Conservation (phyloP, 2,329 filamentous ascomycete genomes). For the Gnomoniopsis sp. region DNA sequence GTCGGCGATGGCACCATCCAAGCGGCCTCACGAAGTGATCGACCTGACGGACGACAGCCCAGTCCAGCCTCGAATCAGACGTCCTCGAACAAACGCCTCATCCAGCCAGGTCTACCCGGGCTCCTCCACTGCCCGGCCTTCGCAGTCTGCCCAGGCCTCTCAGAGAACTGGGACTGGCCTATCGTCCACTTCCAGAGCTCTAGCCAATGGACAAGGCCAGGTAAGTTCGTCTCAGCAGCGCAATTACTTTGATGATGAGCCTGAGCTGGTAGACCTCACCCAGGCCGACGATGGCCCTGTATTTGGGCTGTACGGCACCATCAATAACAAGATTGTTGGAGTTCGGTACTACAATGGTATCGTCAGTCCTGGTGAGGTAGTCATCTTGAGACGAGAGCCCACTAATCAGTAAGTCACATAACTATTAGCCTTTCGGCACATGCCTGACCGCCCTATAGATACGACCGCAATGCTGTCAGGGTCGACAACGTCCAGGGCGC, state of each 20-base stretch:
- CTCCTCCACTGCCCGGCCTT: background rate
- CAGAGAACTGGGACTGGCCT: background rate
- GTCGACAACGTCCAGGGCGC: constrained; percentile 71
- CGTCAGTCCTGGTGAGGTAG: constrained; percentile 56
- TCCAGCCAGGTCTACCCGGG: constrained; percentile 8
- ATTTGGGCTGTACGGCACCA: constrained; percentile 45
- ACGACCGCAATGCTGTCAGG: constrained; percentile 73
- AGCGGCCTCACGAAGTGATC: constrained; percentile 35
- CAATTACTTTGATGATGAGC: constrained; percentile 28
- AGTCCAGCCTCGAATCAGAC: background rate
- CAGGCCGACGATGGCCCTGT: constrained; percentile 39
- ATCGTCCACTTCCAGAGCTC: background rate
- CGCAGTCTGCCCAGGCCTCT: constrained; percentile 3
- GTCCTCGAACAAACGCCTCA: constrained; percentile 22
- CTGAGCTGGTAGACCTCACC: constrained; percentile 40
- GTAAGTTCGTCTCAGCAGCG: background rate
- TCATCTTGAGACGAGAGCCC: constrained; percentile 58
- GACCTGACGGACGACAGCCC: constrained; percentile 40
- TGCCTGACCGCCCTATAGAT: constrained; percentile 28
- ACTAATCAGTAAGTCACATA: constrained; percentile 38
- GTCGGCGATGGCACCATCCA: constrained; percentile 22
- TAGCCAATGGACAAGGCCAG: background rate
- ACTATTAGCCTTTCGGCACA: background rate
- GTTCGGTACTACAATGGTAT: constrained; percentile 55
- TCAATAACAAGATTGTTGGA: constrained; percentile 56